Evolutionary conservation across 345 rosid species (phyloP), one percentile per base, ranked within the genome.

Genomic region (Populus simonii): DNA sequence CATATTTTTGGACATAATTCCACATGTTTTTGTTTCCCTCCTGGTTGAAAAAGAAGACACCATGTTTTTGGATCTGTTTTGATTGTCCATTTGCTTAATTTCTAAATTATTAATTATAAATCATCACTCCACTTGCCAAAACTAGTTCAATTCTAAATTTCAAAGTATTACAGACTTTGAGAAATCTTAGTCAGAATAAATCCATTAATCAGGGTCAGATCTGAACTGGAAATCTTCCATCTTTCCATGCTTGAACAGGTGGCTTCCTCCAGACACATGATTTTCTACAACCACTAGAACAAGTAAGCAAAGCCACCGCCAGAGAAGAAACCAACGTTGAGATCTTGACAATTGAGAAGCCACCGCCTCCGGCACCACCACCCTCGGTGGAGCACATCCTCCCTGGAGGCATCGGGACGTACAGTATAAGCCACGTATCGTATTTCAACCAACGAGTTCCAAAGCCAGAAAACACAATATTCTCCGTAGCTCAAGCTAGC

Each of bases 351-450:
- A 70, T 82, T 13, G 94, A 91, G 74, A 91, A 89, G 85, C 92
- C 91, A 3, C 91, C 88, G 1, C 89, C 88, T 0, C 85, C 90
- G 17, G 89, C 89, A 13, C 90, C 88, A 4, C 91, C 89, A 3
- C 86, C 87, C 51, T 73, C 90, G 12, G 77, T 67, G 85, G 93
- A 89, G 70, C 94, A 89, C 73, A 76, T 87, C 45, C 99, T 93
- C 25, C 96, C 97, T 2, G 99, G 98, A 75, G 99, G 99, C 70
- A 92, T 93, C 38, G 99, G 97, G 73, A 91, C 99, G 38, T 92
- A 92, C 84, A 93, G 88, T 25, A 90, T 93, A 45, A 92, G 94
- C 78, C 97, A 91, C 51, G 76, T 88, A 66, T 90, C 98, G 6
- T 86, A 83, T 72, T 88, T 87, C 79, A 89, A 83, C 76, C 92